Percentiles rank a stretch among this genome's conserved stretches.
These are phyloP conservation scores for Aspergillus sergii DNA, from an alignment of 2,329 filamentous ascomycete genomes.

Conservation along the genomic window DNA sequence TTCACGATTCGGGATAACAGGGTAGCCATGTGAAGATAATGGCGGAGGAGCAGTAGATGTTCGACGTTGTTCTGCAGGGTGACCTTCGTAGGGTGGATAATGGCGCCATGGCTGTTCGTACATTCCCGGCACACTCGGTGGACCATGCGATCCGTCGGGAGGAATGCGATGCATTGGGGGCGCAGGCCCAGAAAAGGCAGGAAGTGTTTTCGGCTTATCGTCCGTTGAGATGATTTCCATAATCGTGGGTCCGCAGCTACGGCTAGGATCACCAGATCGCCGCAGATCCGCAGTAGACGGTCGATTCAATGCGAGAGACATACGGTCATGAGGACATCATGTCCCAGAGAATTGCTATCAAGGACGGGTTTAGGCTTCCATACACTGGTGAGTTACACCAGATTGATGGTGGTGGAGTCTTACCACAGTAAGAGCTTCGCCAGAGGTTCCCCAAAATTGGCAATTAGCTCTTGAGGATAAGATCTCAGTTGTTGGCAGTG, in stretches of 20 bases:
- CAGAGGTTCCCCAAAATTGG: constrained; percentile 16
- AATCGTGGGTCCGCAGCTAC: constrained; percentile 22
- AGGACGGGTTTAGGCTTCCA: not conserved
- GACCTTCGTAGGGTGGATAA: constrained; percentile 34
- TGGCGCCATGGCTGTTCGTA: constrained; percentile 38
- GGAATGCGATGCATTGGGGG: constrained; percentile 36
- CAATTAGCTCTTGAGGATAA: constrained; percentile 12
- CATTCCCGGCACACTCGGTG: constrained; percentile 28
- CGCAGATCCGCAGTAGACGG: constrained; percentile 20
- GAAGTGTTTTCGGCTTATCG: constrained; percentile 28
- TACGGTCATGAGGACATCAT: constrained; percentile 28
- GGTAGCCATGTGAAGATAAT: constrained; percentile 32
- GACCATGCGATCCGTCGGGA: constrained; percentile 32
- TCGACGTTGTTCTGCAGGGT: constrained; percentile 33
- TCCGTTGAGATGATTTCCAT: constrained; percentile 31
- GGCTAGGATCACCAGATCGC: constrained; percentile 22
- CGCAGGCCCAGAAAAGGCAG: constrained; percentile 25
- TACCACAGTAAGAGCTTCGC: not conserved
- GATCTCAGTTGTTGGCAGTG: not conserved
- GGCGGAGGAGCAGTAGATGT: constrained; percentile 31
- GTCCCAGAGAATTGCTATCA: constrained; percentile 11
- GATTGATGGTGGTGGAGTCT: not conserved
- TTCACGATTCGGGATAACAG: constrained; percentile 36
- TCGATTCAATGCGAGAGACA: constrained; percentile 24
- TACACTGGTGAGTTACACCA: not conserved